phyloP scores from a whole-genome alignment of 768 basidiomycete genomes.

The Leucocoprinus sp. region DNA sequence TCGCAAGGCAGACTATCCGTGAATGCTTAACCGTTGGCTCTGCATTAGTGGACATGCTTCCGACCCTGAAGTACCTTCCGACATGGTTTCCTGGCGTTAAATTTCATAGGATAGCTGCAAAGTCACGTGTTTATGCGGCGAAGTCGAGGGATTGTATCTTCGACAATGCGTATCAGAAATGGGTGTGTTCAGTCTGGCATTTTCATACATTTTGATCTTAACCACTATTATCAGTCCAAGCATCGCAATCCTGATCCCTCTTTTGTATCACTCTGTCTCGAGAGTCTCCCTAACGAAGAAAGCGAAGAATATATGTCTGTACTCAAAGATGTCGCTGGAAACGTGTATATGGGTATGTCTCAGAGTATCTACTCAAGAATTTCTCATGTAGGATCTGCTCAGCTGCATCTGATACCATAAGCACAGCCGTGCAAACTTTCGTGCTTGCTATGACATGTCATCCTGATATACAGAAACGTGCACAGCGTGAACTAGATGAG shows the following conservation, averaged over 20 bases:
- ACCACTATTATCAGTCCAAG: neutral
- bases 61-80: slow-evolving; percentile 31
- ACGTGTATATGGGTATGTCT: slow-evolving; percentile 30
- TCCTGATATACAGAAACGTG: slow-evolving; percentile 20
- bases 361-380: neutral
- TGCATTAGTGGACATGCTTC: slow-evolving; percentile 25
- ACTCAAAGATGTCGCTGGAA: slow-evolving; percentile 28
- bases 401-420: slow-evolving; percentile 4
- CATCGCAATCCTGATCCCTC: slow-evolving; percentile 7
- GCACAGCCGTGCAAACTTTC: slow-evolving; percentile 12
- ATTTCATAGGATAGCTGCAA: slow-evolving; percentile 33
- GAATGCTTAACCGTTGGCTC: slow-evolving; percentile 19
- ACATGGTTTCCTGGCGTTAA: slow-evolving; percentile 40
- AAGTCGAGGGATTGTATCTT: slow-evolving; percentile 32
- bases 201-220: neutral
- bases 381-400: neutral
- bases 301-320: slow-evolving; percentile 8
- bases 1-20: slow-evolving; percentile 15
- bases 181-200: slow-evolving; percentile 4
- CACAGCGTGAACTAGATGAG: slow-evolving; percentile 24
- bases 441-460: slow-evolving; percentile 21
- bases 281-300: slow-evolving; percentile 5
- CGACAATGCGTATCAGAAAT: slow-evolving; percentile 4
- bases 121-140: slow-evolving; percentile 23
- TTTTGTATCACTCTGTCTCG: slow-evolving; percentile 14